phyloP scores from a whole-genome alignment of 192 early-diverging fungal species.

The Coemansia sp. region DNA sequence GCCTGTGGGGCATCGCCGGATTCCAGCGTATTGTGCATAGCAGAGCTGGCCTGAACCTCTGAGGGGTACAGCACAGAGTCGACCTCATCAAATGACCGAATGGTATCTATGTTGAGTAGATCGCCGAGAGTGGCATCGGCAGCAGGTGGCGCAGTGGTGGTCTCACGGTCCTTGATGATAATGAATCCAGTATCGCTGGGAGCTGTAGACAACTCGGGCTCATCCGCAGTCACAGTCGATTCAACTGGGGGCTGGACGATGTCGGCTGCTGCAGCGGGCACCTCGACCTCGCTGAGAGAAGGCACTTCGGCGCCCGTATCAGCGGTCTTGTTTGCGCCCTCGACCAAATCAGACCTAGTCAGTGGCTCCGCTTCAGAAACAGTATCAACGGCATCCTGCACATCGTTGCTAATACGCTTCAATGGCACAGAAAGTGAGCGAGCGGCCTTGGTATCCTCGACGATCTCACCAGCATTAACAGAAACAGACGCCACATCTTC shows the following conservation, averaged over 20 bases:
- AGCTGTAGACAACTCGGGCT: neutral
- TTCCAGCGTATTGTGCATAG: neutral
- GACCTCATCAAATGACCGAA: neutral
- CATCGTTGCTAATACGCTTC: conserved; percentile 1
- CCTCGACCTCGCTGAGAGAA: neutral
- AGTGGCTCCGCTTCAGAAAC: neutral
- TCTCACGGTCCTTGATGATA: neutral
- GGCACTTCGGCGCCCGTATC: neutral
- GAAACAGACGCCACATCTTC: neutral
- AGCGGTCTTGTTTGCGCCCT: neutral
- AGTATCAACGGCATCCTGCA: neutral
- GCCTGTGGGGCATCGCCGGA: neutral
- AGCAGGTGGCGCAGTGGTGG: neutral
- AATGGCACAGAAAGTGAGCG: neutral
- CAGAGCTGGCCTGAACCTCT: neutral
- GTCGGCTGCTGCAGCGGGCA: neutral
- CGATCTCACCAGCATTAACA: neutral
- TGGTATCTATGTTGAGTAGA: neutral
- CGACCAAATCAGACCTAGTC: neutral
- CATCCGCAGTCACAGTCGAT: neutral
- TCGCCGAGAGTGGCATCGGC: neutral
- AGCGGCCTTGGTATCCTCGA: neutral
- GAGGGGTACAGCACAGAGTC: neutral
- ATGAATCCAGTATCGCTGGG: neutral
- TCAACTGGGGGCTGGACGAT: neutral